Conservation (phyloP, 805 yeast species). For the Zygoascus ofunaensis region DNA sequence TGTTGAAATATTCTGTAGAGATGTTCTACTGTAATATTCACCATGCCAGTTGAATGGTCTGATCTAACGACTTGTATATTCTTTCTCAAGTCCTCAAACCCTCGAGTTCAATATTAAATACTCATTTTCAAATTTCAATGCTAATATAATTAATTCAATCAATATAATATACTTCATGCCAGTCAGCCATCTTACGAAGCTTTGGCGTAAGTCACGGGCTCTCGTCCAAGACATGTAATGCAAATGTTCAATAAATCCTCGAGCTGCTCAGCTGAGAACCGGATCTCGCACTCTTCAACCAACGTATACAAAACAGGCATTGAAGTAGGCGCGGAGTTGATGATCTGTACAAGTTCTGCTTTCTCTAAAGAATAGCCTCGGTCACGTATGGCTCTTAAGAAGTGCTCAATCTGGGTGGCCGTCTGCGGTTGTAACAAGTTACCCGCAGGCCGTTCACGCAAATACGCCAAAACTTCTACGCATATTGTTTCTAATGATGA, state of each 20-base stretch:
- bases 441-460: conserved; percentile 33
- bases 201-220: conserved; percentile 26
- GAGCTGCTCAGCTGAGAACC: conserved; percentile 64
- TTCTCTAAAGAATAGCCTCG: conserved; percentile 55
- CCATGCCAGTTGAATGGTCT: too few species aligned
- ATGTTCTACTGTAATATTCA: too few species aligned
- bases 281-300: conserved; percentile 85
- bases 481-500: conserved; percentile 28
- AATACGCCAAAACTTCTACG: conserved; percentile 30
- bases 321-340: conserved; percentile 71
- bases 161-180: too few species aligned
- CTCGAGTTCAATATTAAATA: too few species aligned
- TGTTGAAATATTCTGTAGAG: too few species aligned
- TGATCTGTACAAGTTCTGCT: conserved; percentile 74
- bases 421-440: conserved; percentile 29
- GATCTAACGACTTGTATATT: too few species aligned
- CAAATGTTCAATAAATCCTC: conserved; percentile 50
- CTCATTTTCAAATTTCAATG: too few species aligned
- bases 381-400: conserved; percentile 35
- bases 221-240: conserved; percentile 30
- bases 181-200: too few species aligned
- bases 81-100: too few species aligned
- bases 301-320: conserved; percentile 71
- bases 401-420: conserved; percentile 26
- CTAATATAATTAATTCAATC: too few species aligned